Base-by-base conservation (phyloP, 352 stramenopile species). In the Phytopythium delawarense region DNA sequence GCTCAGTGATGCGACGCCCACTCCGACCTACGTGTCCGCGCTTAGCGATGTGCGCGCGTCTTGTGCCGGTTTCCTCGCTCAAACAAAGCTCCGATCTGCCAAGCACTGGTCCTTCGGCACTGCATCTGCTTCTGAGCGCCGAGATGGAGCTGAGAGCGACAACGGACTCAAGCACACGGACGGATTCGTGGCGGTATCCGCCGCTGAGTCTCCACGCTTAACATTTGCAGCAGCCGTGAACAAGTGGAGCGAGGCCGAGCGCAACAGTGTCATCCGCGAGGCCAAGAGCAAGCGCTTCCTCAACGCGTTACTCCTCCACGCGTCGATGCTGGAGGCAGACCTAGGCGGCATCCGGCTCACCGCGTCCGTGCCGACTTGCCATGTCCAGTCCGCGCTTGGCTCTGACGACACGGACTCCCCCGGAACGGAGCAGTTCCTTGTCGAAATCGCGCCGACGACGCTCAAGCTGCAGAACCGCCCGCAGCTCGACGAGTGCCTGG, bases 261-360 rank as follows among this genome's bases (percentile, higher is more conserved):
- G 64, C 25, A 39, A 70, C 18, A 58, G 57, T 4, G 51, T 50
- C 3, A 49, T 69, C 12, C 74, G 71, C 55, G 69, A 64, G 35
- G 71, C 67, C 4, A 71, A 72, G 35, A 51, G 71, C n/a, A 70
- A 73, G 28, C 79, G 74, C 45, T 67, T 91, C 18, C 35, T 91
- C n/a, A 71, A 86, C 44, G 76, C 71, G 32, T 51, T 89, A n/a
- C 49, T 89, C 57, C 64, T 85, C 20, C 72, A 78, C 40, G 70
- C 78, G 7, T 78, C 79, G 6, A 77, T 65, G 32, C 72, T 91
- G 50, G 82, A 88, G 34, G 42, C 88, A 1, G 70, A 83, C 39
- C 44, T 79, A 9, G 71, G 67, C 9, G 67, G 68, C 30, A 57
- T 91, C 12, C 73, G 87, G 39, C 49, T 89, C 23, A 72, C 74